Conservation (phyloP, 805 yeast species). For the Cyberlindnera meyerae region DNA sequence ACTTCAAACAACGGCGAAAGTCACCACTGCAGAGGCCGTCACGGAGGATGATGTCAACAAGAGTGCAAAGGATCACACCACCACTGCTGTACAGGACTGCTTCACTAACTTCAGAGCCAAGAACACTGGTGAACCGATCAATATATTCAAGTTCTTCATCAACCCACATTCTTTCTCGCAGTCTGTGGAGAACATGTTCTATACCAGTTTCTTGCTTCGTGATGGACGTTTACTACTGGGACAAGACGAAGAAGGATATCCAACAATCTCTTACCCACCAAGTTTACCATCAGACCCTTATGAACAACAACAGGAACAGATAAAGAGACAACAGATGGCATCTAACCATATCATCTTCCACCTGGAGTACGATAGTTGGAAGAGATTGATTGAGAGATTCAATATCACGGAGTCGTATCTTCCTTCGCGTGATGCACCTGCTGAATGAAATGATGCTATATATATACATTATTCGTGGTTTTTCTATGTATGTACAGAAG, state of each 20-base stretch:
- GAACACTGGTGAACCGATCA: constrained; percentile 38
- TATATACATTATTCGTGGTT: too few relatives aligned
- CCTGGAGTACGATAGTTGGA: constrained; percentile 66
- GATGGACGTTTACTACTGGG: constrained; percentile 61
- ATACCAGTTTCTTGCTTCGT: constrained; percentile 71
- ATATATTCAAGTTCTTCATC: constrained; percentile 60
- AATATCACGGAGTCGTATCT: constrained; percentile 53
- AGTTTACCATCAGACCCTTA: constrained; percentile 25
- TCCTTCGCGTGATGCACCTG: constrained; percentile 23
- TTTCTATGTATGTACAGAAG: constrained; percentile 1
- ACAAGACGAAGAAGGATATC: constrained; percentile 44
- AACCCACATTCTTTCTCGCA: constrained; percentile 75
- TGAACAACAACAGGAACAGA: constrained; percentile 22
- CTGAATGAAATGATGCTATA: too few relatives aligned
- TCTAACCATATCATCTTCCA: constrained; percentile 68
- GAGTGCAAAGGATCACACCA: constrained; percentile 54
- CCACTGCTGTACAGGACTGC: constrained; percentile 55
- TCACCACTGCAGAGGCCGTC: constrained; percentile 52
- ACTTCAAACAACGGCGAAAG: constrained; percentile 37
- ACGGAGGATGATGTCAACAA: constrained; percentile 46
- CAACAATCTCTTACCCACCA: constrained; percentile 34
- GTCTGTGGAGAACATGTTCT: constrained; percentile 80
- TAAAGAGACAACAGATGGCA: constrained; percentile 25
- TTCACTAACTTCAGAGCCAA: constrained; percentile 34
- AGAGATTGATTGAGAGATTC: constrained; percentile 45